Evolutionary conservation across 2,329 filamentous ascomycete species (phyloP).

Genomic region (Fusarium lateritium): DNA sequence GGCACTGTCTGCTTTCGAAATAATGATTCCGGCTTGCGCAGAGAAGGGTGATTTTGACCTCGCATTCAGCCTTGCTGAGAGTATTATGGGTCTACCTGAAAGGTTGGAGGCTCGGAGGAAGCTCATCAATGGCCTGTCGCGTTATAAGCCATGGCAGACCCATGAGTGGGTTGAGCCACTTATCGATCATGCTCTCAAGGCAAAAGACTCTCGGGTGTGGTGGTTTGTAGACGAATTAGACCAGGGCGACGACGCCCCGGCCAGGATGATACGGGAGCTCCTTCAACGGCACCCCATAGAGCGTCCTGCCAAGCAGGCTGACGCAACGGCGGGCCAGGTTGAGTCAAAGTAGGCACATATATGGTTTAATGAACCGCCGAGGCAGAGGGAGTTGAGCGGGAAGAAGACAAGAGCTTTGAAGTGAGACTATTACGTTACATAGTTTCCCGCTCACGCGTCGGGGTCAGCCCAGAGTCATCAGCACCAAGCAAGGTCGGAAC

Average conservation of each 20-base stretch:
- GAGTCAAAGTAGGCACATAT: neutral
- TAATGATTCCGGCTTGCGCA: constrained; percentile 52
- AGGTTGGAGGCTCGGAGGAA: no score
- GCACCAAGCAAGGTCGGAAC: constrained; percentile 3
- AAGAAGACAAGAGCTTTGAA: neutral
- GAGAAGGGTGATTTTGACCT: constrained; percentile 52
- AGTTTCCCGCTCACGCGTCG: neutral
- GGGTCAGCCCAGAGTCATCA: constrained; percentile 9
- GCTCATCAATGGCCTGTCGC: no score
- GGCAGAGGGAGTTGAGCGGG: neutral
- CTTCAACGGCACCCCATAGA: constrained; percentile 47
- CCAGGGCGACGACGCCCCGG: constrained; percentile 36
- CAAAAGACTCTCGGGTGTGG: constrained; percentile 54
- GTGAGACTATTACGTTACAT: neutral
- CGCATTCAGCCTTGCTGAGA: constrained; percentile 52
- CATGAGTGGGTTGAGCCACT: constrained; percentile 51
- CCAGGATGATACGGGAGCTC: constrained; percentile 43
- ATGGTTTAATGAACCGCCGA: neutral
- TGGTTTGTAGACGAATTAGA: constrained; percentile 51
- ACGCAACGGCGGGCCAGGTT: neutral
- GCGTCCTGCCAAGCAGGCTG: constrained; percentile 31
- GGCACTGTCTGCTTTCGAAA: constrained; percentile 39
- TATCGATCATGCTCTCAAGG: constrained; percentile 47
- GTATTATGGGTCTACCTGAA: constrained; percentile 27
- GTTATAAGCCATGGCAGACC: constrained; percentile 13